Percentiles rank a stretch among this genome's conserved stretches.
Evolutionary conservation across 495 filamentous ascomycete species (phyloP).

Genomic region (Sabuloglossum arenarium): DNA sequence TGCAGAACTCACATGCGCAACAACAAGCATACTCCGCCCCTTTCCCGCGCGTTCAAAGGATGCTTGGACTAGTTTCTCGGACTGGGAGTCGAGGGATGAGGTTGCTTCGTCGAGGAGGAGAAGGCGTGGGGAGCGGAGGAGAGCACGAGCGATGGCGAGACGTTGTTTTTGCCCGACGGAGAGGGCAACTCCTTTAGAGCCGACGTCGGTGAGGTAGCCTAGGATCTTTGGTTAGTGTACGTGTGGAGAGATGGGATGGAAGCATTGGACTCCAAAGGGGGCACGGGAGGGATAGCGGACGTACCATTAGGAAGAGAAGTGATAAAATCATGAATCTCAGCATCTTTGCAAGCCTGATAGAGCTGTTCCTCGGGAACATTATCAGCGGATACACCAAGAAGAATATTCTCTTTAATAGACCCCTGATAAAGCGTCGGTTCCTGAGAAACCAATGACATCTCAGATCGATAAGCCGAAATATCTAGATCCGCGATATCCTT

Average conservation of each 20-base stretch:
- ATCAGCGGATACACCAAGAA: conserved; percentile 24
- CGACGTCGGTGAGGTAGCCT: conserved; percentile 38
- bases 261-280: too few relatives aligned
- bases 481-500: conserved; percentile 23
- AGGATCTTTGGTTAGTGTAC: too few relatives aligned
- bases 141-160: conserved; percentile 51
- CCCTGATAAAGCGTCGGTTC: conserved; percentile 34
- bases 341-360: conserved; percentile 31
- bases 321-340: conserved; percentile 43
- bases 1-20: conserved; percentile 35
- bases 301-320: conserved; percentile 27
- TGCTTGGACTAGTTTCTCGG: conserved; percentile 47
- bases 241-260: too few relatives aligned
- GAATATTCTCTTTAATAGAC: conserved; percentile 36
- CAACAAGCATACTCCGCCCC: conserved; percentile 45
- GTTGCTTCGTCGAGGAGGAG: conserved; percentile 68
- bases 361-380: conserved; percentile 29
- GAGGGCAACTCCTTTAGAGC: conserved; percentile 40
- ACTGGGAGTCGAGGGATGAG: conserved; percentile 50
- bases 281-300: conserved; percentile 8
- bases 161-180: conserved; percentile 64
- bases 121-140: conserved; percentile 49
- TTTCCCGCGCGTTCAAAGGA: conserved; percentile 40
- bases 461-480: conserved; percentile 28
- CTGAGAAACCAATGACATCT: conserved; percentile 39